Evolutionary conservation across 2,329 filamentous ascomycete species (phyloP), one percentile per base, ranked within the genome.

Genomic region (Seiridium cupressi): DNA sequence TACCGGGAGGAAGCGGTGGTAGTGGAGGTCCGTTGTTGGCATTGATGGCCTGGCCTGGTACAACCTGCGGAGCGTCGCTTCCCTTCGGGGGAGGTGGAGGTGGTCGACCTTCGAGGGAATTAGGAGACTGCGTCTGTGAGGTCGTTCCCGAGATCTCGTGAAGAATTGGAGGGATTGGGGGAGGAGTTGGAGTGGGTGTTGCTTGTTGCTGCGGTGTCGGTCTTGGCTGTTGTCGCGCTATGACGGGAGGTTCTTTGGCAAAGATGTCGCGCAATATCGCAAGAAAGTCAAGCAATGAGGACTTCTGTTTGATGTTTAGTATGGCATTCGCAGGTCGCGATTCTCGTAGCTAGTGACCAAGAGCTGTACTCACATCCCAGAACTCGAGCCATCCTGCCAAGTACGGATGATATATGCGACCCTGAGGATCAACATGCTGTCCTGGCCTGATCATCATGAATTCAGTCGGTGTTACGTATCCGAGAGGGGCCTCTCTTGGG

Each of bases 331-430:
- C 18, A 26, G 18, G 18, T 26, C 18, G 18, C 18, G 18, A 26
- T 26, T 26, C 18, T 26, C 18, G 2, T 26, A 26, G 18, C 18
- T 26, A 26, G 8, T 35, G 51, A 26, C 55, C 13, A 8, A 5
- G 32, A 55, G 32, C 10, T 9, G 35, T 54, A 86, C 90, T 79
- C 75, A 96, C 92, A 85, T 97, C 92, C 90, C 91, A 95, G 68
- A 91, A 94, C 65, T 92, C 88, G 38, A 84, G 80, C 95, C 95
- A 99, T 63, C 92, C 89, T 38, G 92, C 91, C 51, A 99, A 80
- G 73, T 98, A 99, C 44, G 95, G 95, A 73, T 99, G 95, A 73
- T 98, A 99, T 64, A 98, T 86, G 72, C 91, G 89, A 34, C 95
- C 95, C 70, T 98, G 94, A 4, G 91, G 88, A 70, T 95, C 93